A percentile compares a stretch with the other conserved stretches of the same genome.
phyloP scores from a whole-genome alignment of 176 grass and related monocot species.

The Canna indica region DNA sequence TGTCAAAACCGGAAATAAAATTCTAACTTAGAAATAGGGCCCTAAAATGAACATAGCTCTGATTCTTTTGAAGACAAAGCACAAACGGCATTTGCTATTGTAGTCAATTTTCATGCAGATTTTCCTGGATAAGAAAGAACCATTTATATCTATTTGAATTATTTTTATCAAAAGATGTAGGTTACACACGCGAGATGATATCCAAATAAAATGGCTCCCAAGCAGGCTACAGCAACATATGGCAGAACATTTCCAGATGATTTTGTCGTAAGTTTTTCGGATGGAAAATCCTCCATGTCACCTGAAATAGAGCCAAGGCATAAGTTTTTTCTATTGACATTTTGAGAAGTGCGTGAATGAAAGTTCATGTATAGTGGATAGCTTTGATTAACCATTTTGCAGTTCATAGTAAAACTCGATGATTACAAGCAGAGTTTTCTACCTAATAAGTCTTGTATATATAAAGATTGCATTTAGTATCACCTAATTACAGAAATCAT shows the following conservation, averaged over 20 bases:
- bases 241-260: constrained; percentile 77
- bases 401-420: not conserved
- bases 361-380: not conserved
- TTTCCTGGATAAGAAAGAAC: not conserved
- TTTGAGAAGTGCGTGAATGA: not conserved
- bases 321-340: not conserved
- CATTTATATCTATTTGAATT: not conserved
- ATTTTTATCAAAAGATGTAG: not conserved
- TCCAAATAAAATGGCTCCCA: constrained; percentile 92
- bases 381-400: not conserved
- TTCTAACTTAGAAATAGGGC: not conserved
- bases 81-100: not conserved
- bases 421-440: constrained; percentile 3
- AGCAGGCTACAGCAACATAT: constrained; percentile 94
- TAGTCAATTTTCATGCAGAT: not conserved
- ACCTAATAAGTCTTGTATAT: too few species aligned
- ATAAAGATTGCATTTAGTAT: too few species aligned
- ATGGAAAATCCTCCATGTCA: constrained; percentile 54
- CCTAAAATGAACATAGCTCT: not conserved
- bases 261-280: constrained; percentile 52
- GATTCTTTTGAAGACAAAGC: not conserved
- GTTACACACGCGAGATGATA: constrained; percentile 86
- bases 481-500: too few species aligned
- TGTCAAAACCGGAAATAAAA: not conserved
- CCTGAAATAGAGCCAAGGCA: constrained; percentile 29